These are phyloP conservation scores for Nothophaeocryptopus gaeumannii DNA, from an alignment of 2,329 filamentous ascomycete genomes.

Conservation along the genomic window DNA sequence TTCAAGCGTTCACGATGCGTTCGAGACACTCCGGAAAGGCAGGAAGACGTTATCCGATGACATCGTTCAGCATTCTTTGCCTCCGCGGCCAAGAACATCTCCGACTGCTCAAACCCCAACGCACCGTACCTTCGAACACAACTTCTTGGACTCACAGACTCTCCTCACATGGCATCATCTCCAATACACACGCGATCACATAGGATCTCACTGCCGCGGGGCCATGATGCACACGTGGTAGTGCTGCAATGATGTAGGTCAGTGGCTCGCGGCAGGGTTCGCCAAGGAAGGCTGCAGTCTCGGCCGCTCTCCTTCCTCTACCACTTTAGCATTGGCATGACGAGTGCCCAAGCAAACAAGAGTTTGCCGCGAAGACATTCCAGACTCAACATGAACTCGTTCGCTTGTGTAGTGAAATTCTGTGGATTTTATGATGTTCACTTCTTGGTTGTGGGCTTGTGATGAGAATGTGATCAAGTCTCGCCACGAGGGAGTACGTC, in stretches of 20 bases:
- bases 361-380: neutral
- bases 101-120: too few relatives aligned
- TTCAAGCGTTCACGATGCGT: too few relatives aligned
- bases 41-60: too few relatives aligned
- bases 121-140: too few relatives aligned
- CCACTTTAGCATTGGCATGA: conserved; percentile 1
- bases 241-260: conserved; percentile 6
- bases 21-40: too few relatives aligned
- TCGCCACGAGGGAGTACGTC: conserved; percentile 2
- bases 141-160: too few relatives aligned
- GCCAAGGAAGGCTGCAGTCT: conserved; percentile 7
- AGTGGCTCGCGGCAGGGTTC: neutral
- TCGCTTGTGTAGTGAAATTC: neutral
- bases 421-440: conserved; percentile 1
- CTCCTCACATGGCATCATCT: too few relatives aligned
- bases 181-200: too few relatives aligned
- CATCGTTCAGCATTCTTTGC: too few relatives aligned
- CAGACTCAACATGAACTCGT: neutral
- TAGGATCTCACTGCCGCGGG: neutral
- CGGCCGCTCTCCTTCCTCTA: neutral
- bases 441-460: neutral
- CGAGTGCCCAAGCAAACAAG: conserved; percentile 2
- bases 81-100: too few relatives aligned
- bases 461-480: conserved; percentile 4
- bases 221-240: neutral